A percentile compares a stretch with the other conserved stretches of the same genome.
Conservation (phyloP, 1,139 yeast genomes). For the Debaryomyces psychrophilus region DNA sequence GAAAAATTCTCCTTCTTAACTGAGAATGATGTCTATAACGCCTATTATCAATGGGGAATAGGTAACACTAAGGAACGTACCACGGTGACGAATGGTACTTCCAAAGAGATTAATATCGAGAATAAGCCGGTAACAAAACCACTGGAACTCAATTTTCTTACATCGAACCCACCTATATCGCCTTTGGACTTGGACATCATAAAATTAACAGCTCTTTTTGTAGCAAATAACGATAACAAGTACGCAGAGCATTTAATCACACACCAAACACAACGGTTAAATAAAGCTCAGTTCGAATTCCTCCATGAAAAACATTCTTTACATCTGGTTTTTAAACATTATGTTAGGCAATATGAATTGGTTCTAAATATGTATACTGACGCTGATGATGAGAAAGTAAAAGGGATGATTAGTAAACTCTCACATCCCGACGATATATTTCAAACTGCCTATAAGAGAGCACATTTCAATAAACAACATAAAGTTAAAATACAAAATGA, state of each 20-base stretch:
- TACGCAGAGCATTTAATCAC: constrained; percentile 42
- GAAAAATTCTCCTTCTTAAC: constrained; percentile 66
- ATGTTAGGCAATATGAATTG: constrained; percentile 58
- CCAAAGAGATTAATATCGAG: not conserved
- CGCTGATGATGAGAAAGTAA: constrained; percentile 12
- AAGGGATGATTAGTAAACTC: constrained; percentile 18
- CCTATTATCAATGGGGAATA: constrained; percentile 55
- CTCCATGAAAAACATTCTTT: constrained; percentile 63
- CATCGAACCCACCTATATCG: constrained; percentile 59
- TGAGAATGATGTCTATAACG: constrained; percentile 55
- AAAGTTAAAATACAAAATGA: constrained; percentile 26
- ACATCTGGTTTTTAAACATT: constrained; percentile 51
- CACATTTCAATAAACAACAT: constrained; percentile 52
- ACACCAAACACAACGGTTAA: constrained; percentile 39
- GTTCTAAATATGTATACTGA: constrained; percentile 29
- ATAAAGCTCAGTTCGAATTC: constrained; percentile 69
- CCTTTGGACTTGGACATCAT: constrained; percentile 68
- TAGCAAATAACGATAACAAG: constrained; percentile 56
- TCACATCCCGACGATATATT: constrained; percentile 36
- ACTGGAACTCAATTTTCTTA: constrained; percentile 44
- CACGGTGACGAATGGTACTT: constrained; percentile 1
- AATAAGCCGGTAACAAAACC: constrained; percentile 10
- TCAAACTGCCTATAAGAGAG: constrained; percentile 56
- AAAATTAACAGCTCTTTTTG: constrained; percentile 71
- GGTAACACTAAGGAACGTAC: not conserved